These are phyloP conservation scores for Elasticomyces elasticus DNA, from an alignment of 495 filamentous ascomycete species.

Conservation along the genomic window DNA sequence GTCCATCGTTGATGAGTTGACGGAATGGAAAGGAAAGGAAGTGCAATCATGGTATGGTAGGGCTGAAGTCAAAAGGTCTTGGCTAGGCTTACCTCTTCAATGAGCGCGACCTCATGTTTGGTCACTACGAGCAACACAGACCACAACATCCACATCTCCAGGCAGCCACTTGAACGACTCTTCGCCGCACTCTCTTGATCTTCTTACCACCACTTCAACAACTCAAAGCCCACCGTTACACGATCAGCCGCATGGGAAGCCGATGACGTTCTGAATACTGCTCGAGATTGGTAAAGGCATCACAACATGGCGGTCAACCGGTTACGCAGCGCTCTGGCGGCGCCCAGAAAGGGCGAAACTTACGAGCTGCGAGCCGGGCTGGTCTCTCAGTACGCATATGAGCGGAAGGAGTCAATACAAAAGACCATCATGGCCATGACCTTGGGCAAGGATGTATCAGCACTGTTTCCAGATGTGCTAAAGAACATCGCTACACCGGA, in stretches of 20 bases:
- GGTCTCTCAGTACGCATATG: conserved; percentile 98
- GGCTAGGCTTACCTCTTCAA: too few species aligned
- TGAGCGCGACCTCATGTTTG: too few species aligned
- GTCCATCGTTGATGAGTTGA: too few species aligned
- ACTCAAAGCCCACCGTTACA: background rate
- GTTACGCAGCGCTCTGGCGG: conserved; percentile 85
- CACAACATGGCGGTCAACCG: conserved; percentile 79
- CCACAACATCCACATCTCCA: background rate
- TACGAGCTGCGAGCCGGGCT: conserved; percentile 94
- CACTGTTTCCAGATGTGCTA: conserved; percentile 92
- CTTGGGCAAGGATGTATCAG: conserved; percentile 94
- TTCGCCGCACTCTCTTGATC: background rate
- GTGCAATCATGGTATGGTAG: too few species aligned
- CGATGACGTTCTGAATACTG: background rate
- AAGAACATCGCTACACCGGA: conserved; percentile 97
- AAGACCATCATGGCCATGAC: conserved; percentile 99
- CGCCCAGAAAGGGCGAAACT: conserved; percentile 92
- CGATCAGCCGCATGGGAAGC: background rate
- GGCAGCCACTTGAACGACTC: conserved; percentile 1
- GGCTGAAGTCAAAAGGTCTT: too few species aligned
- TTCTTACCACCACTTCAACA: background rate
- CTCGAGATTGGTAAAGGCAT: background rate
- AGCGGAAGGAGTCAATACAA: conserved; percentile 96
- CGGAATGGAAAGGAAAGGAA: too few species aligned
- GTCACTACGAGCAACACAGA: too few species aligned